Percentiles rank a stretch among this genome's conserved stretches.
These are phyloP conservation scores for Puccinia coronata DNA, from an alignment of 1,284 basidiomycete genomes.

Conservation along the genomic window DNA sequence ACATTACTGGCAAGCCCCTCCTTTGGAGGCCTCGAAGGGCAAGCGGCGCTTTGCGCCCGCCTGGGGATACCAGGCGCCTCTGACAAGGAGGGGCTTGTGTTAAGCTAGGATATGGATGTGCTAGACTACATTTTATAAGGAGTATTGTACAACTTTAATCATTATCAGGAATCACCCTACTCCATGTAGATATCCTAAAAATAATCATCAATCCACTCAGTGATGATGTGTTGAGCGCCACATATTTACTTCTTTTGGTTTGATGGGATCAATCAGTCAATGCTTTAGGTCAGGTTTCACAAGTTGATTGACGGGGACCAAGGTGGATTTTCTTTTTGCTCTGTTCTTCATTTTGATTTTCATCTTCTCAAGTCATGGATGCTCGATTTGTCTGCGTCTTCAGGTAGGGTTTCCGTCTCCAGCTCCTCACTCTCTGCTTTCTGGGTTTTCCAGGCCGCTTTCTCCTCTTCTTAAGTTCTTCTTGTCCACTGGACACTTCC, in stretches of 20 bases:
- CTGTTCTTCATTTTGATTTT: slow-evolving; percentile 36
- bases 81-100: no score
- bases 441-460: background rate
- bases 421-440: background rate
- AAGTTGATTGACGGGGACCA: slow-evolving; percentile 26
- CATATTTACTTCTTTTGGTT: background rate
- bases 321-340: slow-evolving; percentile 1
- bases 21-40: no score
- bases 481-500: slow-evolving; percentile 5
- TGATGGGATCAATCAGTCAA: background rate
- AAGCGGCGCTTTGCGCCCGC: no score
- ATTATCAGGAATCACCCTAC: background rate
- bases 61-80: no score
- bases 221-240: background rate
- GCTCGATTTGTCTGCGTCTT: slow-evolving; percentile 25
- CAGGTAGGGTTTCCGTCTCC: background rate
- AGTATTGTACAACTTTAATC: background rate
- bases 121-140: background rate
- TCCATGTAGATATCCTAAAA: background rate
- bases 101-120: no score
- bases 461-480: slow-evolving; percentile 37
- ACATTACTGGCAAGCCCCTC: no score
- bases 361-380: background rate
- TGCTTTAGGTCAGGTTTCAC: no score
- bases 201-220: background rate